Conservation (phyloP, 2,329 filamentous ascomycete species). For the Rhynchosporium secalis region DNA sequence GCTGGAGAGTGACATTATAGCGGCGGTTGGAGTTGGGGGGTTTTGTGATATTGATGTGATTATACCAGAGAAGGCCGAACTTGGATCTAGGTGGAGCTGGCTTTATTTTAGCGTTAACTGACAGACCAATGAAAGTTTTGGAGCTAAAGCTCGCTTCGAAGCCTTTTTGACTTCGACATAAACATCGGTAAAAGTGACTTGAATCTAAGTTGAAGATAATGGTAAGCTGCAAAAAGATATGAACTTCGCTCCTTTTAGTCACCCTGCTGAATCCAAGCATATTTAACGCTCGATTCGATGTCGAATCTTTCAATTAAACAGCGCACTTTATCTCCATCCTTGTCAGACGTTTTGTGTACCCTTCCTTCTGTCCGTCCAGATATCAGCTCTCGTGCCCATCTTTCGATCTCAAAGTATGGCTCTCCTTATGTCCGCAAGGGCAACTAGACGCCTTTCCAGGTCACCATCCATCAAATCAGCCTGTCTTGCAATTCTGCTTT, state of each 20-base stretch:
- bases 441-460: no score
- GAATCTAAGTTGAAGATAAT: neutral
- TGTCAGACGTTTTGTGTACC: neutral
- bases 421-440: neutral
- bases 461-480: no score
- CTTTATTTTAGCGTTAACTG: neutral
- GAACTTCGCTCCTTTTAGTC: neutral
- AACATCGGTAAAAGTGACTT: no score
- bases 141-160: neutral
- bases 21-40: neutral
- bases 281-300: no score
- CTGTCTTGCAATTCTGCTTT: no score
- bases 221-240: neutral
- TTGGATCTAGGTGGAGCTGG: neutral
- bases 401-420: neutral
- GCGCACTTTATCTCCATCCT: neutral
- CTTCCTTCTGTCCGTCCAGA: neutral
- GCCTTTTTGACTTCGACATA: neutral
- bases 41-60: neutral
- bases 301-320: no score
- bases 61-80: neutral
- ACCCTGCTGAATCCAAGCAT: no score
- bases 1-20: slow-evolving; percentile 57
- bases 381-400: neutral
- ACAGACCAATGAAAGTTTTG: neutral